Percentiles rank a stretch among this genome's conserved stretches.
These are phyloP conservation scores for Pueraria montana DNA, from an alignment of 306 rosid species.

Conservation along the genomic window DNA sequence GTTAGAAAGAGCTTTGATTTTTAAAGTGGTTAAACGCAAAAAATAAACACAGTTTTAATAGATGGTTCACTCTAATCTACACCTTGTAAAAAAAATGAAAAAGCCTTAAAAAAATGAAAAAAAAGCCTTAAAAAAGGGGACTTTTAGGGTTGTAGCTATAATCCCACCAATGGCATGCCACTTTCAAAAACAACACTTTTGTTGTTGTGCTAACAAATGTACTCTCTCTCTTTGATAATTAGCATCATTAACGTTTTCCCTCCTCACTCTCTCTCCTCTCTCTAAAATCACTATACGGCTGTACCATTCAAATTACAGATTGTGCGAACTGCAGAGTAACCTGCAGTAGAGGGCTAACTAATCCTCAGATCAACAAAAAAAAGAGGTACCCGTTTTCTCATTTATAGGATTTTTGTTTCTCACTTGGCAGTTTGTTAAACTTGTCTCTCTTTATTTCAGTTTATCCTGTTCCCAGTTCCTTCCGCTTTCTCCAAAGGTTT, in stretches of 20 bases:
- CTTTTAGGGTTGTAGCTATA: background rate
- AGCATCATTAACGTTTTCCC: slow-evolving; percentile 58
- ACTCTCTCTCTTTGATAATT: background rate
- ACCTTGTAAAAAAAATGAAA: too few species aligned
- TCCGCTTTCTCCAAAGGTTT: slow-evolving; percentile 3
- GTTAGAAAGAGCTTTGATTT: too few species aligned
- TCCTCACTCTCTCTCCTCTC: slow-evolving; percentile 49
- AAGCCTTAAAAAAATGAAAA: too few species aligned
- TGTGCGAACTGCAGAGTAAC: slow-evolving; percentile 4
- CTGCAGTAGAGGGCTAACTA: background rate
- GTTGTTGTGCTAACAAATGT: background rate
- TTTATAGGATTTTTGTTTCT: slow-evolving; percentile 44
- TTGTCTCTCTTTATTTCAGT: background rate
- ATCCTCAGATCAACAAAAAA: slow-evolving; percentile 42
- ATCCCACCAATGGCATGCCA: slow-evolving; percentile 3
- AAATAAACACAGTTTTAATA: too few species aligned
- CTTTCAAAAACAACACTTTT: background rate
- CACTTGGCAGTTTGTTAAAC: background rate
- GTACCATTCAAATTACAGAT: slow-evolving; percentile 29
- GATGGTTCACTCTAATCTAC: too few species aligned
- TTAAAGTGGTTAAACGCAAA: too few species aligned
- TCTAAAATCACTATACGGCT: background rate
- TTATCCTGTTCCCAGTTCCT: slow-evolving; percentile 45
- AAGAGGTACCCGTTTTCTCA: slow-evolving; percentile 51
- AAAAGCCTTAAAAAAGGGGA: too few species aligned